phyloP scores from a whole-genome alignment of 441 rosid genomes.

The Biscutella laevigata region DNA sequence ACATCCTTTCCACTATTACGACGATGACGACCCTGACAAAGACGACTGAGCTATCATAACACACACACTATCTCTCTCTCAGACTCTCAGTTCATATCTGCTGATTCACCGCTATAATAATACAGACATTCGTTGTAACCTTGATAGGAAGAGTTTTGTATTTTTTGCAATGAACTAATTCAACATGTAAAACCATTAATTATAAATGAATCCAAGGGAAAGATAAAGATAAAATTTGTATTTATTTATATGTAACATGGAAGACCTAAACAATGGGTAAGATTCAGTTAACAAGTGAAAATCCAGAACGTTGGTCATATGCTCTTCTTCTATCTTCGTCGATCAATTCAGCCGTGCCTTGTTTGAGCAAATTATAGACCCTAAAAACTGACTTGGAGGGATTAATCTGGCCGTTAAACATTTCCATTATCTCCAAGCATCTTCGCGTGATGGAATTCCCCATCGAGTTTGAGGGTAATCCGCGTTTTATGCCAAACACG shows the following conservation, averaged over 20 bases:
- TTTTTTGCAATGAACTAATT: background rate
- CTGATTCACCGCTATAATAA: too few species aligned
- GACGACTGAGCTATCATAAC: constrained; percentile 22
- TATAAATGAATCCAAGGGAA: background rate
- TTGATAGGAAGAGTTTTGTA: background rate
- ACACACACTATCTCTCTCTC: background rate
- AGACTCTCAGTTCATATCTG: too few species aligned
- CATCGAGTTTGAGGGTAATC: background rate
- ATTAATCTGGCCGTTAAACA: background rate
- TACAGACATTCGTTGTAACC: background rate
- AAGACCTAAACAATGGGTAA: too few species aligned
- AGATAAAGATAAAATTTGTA: too few species aligned
- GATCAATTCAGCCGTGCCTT: background rate
- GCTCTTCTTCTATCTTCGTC: constrained; percentile 7
- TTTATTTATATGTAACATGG: too few species aligned
- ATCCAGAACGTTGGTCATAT: constrained; percentile 11
- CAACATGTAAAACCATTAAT: background rate
- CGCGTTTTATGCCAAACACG: background rate
- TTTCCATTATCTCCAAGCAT: background rate
- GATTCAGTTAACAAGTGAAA: background rate
- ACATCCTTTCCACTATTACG: constrained; percentile 37
- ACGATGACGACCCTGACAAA: constrained; percentile 26
- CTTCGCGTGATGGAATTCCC: background rate
- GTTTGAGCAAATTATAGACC: background rate
- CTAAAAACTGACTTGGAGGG: background rate